Evolutionary conservation across 345 rosid species (phyloP), one percentile per base, ranked within the genome.

Genomic region (Populus euphratica): DNA sequence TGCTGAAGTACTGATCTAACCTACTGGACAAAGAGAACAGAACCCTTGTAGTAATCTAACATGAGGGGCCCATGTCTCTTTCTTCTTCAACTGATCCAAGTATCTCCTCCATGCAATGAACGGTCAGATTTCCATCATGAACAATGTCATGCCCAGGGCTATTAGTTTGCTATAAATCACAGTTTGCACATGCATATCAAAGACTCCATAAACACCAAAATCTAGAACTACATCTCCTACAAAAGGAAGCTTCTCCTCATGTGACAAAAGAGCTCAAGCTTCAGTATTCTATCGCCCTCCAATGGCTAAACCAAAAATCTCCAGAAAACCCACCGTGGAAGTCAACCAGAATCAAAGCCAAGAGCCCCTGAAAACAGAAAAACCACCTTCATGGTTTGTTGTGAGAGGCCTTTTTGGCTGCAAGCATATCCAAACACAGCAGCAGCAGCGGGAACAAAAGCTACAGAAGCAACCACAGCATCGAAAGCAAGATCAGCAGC

Each of bases 401-500:
- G 73, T 90, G 27, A 89, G 85, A 87, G 86, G 91, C 72, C 67
- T 89, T 82, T 89, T 89, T 77, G 77, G 81, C 76, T 84, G 87
- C 61, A 90, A 84, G 75, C 74, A 86, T 43, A 80, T 73, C 64
- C 89, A 82, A 59, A 62, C 73, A 38, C 87, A 79, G 9, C 87
- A 79, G 14, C 83, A 64, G 21, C 79, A 74, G 14, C 85, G 35
- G 5, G 79, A 73, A 25, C 38, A 64, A 29, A 33, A 65, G 67
- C 69, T 62, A 16, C 72, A 49, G 20, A 35, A 69, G 29, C 74
- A 74, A 66, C 35, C 36, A 44, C 62, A 72, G 17, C 66, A 72
- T 11, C 27, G 50, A 5, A 35, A 78, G 27, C 70, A 41, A 25
- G 31, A 75, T 17, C 73, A 39, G 36, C 76, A 65, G 39, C 54